A percentile compares a stretch with the other conserved stretches of the same genome.
Evolutionary conservation across 495 filamentous ascomycete species (phyloP).

Genomic region (Talaromyces stipitatus): DNA sequence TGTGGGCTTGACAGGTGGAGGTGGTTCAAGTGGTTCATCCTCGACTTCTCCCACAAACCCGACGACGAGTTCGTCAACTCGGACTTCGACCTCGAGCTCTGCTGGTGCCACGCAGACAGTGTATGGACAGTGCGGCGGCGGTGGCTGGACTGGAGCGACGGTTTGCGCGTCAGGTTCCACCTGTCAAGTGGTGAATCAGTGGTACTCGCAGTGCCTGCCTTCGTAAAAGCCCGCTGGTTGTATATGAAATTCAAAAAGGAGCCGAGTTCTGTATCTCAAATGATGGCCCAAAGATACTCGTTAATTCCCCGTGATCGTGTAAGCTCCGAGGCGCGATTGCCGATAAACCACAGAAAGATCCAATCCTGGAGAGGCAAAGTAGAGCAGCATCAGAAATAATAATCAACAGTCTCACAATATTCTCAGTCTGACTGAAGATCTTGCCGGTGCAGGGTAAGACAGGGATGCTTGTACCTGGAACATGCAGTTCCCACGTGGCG

Average conservation of each 20-base stretch:
- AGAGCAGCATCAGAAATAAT: no score
- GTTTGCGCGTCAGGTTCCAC: conserved; percentile 33
- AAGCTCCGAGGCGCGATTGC: background rate
- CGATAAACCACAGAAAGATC: no score
- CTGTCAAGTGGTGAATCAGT: conserved; percentile 37
- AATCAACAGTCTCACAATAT: no score
- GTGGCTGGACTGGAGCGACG: conserved; percentile 35
- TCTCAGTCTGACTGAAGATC: no score
- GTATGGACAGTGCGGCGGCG: conserved; percentile 45
- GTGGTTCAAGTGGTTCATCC: background rate
- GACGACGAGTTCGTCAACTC: background rate
- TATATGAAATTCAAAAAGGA: background rate
- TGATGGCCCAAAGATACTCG: background rate
- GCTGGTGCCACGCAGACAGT: conserved; percentile 16
- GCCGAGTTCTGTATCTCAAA: background rate
- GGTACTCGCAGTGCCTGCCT: conserved; percentile 43
- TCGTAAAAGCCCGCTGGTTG: background rate
- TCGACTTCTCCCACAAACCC: background rate
- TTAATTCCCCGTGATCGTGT: background rate
- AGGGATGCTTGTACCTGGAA: background rate
- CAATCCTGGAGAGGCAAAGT: no score
- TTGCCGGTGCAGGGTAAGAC: background rate
- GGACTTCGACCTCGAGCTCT: background rate
- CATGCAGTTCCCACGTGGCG: conserved; percentile 1
- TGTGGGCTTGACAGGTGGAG: conserved; percentile 2